Percentiles rank a stretch among this genome's conserved stretches.
These are phyloP conservation scores for Albifimbria verrucaria DNA, from an alignment of 2,329 filamentous ascomycete species.

Conservation along the genomic window DNA sequence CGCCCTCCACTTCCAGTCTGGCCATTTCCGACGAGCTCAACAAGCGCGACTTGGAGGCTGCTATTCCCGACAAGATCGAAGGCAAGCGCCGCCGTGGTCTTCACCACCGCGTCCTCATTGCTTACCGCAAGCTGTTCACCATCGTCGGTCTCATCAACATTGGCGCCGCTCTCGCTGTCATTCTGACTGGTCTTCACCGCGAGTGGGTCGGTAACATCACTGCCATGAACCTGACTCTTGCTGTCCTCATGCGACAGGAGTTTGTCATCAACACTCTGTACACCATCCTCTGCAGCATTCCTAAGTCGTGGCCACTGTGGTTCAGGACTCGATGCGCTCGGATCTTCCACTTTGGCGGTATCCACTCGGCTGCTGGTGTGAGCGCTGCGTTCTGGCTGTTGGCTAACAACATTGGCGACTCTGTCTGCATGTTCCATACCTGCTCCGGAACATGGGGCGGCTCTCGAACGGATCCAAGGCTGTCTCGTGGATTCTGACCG, in stretches of 20 bases:
- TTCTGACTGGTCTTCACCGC: conserved; percentile 29
- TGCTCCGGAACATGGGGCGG: conserved; percentile 15
- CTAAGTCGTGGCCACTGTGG: conserved; percentile 42
- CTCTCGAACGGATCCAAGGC: conserved; percentile 37
- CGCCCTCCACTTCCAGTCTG: conserved; percentile 21
- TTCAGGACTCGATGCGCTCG: conserved; percentile 44
- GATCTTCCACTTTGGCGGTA: conserved; percentile 49
- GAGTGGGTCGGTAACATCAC: conserved; percentile 38
- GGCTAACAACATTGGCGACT: conserved; percentile 29
- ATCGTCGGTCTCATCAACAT: conserved; percentile 50
- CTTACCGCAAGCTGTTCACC: conserved; percentile 55
- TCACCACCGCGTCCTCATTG: conserved; percentile 43
- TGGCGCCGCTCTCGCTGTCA: conserved; percentile 40
- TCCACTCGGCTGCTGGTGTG: conserved; percentile 47
- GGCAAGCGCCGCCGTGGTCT: conserved; percentile 34
- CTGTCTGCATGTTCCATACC: conserved; percentile 13
- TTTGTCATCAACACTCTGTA: conserved; percentile 51
- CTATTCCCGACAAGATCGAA: conserved; percentile 39
- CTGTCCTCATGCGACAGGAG: conserved; percentile 51
- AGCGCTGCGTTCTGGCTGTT: conserved; percentile 47
- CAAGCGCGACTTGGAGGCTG: conserved; percentile 24
- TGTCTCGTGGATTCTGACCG: conserved; percentile 57
- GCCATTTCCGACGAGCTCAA: conserved; percentile 16
- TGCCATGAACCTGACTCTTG: conserved; percentile 44
- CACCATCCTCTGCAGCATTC: conserved; percentile 40